phyloP scores from a whole-genome alignment of 257 asterid species.

The Lavandula angustifolia region DNA sequence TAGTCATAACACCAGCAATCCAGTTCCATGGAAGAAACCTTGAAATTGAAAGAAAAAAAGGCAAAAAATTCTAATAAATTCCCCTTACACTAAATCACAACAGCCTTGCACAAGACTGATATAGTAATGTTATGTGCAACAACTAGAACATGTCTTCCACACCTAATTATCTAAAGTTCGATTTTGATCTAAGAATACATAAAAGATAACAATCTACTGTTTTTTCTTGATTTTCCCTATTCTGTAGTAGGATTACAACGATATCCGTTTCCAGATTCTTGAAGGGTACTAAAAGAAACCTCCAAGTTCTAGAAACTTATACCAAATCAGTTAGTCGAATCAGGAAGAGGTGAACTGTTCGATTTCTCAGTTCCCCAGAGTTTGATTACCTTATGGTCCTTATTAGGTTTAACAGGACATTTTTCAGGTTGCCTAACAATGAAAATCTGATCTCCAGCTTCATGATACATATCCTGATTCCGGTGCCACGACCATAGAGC shows the following conservation, averaged over 20 bases:
- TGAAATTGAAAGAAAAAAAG: constrained; percentile 10
- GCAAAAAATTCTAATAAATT: constrained; percentile 12
- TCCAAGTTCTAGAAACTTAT: neutral
- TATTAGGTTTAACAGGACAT: constrained; percentile 44
- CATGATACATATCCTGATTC: constrained; percentile 78
- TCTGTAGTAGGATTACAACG: neutral
- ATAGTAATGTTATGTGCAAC: constrained; percentile 14
- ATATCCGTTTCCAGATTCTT: neutral
- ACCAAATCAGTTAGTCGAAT: constrained; percentile 12
- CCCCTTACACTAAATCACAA: neutral
- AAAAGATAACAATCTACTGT: neutral
- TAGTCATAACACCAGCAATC: constrained; percentile 1
- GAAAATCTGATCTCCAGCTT: constrained; percentile 74
- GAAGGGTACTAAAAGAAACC: neutral
- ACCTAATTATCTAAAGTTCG: neutral
- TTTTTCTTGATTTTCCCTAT: neutral
- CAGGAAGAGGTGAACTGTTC: neutral
- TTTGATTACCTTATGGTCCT: constrained; percentile 45
- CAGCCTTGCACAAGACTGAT: constrained; percentile 8
- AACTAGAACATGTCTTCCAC: neutral
- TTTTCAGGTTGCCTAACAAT: constrained; percentile 77
- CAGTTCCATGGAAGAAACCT: constrained; percentile 22
- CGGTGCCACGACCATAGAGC: constrained; percentile 98
- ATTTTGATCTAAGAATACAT: neutral
- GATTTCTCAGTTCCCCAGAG: constrained; percentile 18